Percentiles rank a stretch among this genome's conserved stretches.
These are phyloP conservation scores for Hypoxylon subgilvum DNA, from an alignment of 495 filamentous ascomycete genomes.

Conservation along the genomic window DNA sequence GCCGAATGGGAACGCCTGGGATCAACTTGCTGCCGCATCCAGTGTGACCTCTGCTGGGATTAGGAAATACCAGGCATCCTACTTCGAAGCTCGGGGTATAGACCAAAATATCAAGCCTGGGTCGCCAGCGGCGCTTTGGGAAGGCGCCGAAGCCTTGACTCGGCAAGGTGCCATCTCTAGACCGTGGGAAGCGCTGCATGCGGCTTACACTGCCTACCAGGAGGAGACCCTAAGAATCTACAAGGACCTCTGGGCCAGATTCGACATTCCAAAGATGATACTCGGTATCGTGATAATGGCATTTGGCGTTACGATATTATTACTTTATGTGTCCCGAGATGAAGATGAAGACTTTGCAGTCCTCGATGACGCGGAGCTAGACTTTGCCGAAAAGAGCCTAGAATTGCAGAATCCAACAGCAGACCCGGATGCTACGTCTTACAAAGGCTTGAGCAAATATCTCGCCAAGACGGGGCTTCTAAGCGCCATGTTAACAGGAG, in stretches of 20 bases:
- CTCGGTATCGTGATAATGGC: conserved; percentile 75
- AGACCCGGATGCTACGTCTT: conserved; percentile 37
- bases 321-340: conserved; percentile 68
- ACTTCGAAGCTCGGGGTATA: conserved; percentile 64
- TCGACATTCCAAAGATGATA: conserved; percentile 84
- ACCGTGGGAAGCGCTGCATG: conserved; percentile 53
- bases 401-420: conserved; percentile 44
- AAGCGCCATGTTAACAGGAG: conserved; percentile 37
- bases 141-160: conserved; percentile 46
- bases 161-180: conserved; percentile 36
- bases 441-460: conserved; percentile 44
- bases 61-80: conserved; percentile 77
- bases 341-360: conserved; percentile 53
- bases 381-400: conserved; percentile 51
- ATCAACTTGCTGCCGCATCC: conserved; percentile 75
- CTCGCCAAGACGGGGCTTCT: conserved; percentile 45
- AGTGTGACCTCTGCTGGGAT: conserved; percentile 84
- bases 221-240: conserved; percentile 78
- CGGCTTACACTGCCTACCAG: conserved; percentile 75
- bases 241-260: conserved; percentile 85
- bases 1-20: conserved; percentile 67
- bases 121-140: conserved; percentile 66
- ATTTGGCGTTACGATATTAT: conserved; percentile 67
- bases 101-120: conserved; percentile 62
- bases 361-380: conserved; percentile 52